Evolutionary conservation across 2,329 filamentous ascomycete genomes (phyloP).

Genomic region (Tolypocladium amazonense): DNA sequence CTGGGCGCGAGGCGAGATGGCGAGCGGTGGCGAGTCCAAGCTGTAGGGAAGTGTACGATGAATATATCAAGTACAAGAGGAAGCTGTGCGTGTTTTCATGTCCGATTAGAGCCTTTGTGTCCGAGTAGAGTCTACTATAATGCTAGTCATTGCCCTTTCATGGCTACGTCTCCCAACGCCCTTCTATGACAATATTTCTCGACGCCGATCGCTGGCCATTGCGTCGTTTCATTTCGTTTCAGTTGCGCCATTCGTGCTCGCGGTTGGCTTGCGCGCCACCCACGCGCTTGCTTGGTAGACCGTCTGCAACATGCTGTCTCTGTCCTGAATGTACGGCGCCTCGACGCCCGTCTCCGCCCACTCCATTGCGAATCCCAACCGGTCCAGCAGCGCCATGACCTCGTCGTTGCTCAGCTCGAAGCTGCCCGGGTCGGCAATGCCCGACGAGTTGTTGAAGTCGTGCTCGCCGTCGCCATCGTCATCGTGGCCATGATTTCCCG

Average conservation of each 20-base stretch:
- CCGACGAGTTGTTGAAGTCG: conserved; percentile 40
- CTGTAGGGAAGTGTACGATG: conserved; percentile 17
- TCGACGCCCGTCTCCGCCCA: conserved; percentile 46
- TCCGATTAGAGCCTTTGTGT: too few species aligned
- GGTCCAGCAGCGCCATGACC: conserved; percentile 63
- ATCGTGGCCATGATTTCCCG: conserved; percentile 43
- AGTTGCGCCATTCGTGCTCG: neutral
- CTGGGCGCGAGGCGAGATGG: conserved; percentile 37
- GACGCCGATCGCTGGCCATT: neutral
- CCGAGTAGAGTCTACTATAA: neutral
- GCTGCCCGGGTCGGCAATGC: conserved; percentile 80
- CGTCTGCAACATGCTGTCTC: conserved; percentile 75
- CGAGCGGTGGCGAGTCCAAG: conserved; percentile 25
- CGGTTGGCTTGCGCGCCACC: conserved; percentile 63
- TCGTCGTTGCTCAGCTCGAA: conserved; percentile 89
- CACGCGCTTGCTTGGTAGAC: conserved; percentile 73
- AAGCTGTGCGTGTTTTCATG: neutral
- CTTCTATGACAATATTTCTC: neutral
- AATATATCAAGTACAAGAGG: neutral
- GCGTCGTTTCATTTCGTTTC: neutral
- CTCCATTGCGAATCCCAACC: conserved; percentile 68
- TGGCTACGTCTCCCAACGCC: neutral
- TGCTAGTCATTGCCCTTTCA: neutral
- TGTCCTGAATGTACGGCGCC: conserved; percentile 81
- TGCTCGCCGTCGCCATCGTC: conserved; percentile 39